Base-by-base conservation (phyloP, 176 grass and related monocot species). In the Panicum miliaceum region DNA sequence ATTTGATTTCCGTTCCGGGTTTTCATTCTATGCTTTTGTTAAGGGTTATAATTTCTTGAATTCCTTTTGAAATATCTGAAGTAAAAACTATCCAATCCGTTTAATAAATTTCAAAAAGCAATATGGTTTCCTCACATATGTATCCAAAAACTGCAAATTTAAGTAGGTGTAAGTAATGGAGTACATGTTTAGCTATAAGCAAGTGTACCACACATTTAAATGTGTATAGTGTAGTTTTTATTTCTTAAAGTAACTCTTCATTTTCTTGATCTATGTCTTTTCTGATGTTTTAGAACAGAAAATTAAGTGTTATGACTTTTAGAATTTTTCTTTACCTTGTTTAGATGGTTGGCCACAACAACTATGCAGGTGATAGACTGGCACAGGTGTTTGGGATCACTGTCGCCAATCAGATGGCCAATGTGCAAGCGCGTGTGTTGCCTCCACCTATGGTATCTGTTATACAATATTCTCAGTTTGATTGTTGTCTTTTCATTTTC, bases 391-490 rank as follows among this genome's bases (percentile, higher is more conserved):
- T 97, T 58, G 90, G 90, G 38, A 77, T 97, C 40, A 65, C 25
- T 12, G 73, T 97, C 42, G 48, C 6, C 42, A 80, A 88, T 65
- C 36, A 87, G 35, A 91, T 92, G 77, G 63, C 73, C 62, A 52
- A 74, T 56, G 85, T 97, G 35, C 52, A 90, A 26, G 87, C 94
- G 8, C 91, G 90, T 3, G 76, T 94, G 56, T 80, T 94, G 35
- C 85, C 89, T 64, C 78, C 92, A 78, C 92, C 94, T 12, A 76
- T 5, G 69, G 94, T 94, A 81, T 46, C 36, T 73, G 62, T 68
- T 80, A 40, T 82, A 62, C 52, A 71, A 18, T 15, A 26, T 40
- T 46, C 41, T 78, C 25, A 50, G 40, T 68, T 68, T 79, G 25
- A 41, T 86, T 36, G 65, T 72, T 78, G 13, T 54, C 40, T 41